phyloP scores from a whole-genome alignment of 441 rosid species.

The Bocquillonia castaneifolia region DNA sequence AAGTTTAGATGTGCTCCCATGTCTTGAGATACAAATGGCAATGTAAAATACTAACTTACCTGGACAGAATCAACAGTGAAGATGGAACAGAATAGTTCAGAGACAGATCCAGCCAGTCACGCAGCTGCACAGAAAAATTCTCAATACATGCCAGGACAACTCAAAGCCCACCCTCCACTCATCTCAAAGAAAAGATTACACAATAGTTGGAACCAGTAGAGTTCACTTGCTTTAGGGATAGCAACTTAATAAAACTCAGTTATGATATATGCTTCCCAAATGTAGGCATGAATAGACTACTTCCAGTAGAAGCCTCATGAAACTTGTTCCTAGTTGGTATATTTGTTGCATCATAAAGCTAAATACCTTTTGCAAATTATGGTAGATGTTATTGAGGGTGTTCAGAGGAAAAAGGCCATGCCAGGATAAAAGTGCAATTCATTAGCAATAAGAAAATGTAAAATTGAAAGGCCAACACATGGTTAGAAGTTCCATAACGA shows the following conservation, averaged over 20 bases:
- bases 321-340: not conserved
- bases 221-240: constrained; percentile 9
- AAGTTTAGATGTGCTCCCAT: constrained; percentile 18
- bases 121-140: constrained; percentile 45
- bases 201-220: not conserved
- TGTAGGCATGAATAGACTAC: not conserved
- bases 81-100: constrained; percentile 81
- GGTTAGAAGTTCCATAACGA: not conserved
- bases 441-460: not conserved
- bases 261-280: not conserved
- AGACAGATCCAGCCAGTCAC: constrained; percentile 80
- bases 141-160: constrained; percentile 17
- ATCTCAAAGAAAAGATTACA: not conserved
- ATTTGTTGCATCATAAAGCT: not conserved
- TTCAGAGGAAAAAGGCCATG: not conserved
- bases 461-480: not conserved
- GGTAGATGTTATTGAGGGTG: not conserved
- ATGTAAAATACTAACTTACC: constrained; percentile 32
- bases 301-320: not conserved
- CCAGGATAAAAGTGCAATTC: not conserved
- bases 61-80: constrained; percentile 68
- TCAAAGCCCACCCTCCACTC: constrained; percentile 9
- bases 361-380: not conserved
- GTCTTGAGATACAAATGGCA: constrained; percentile 5
- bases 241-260: constrained; percentile 2